Conservation (phyloP, 495 filamentous ascomycete species). For the Geopyxis carbonaria region DNA sequence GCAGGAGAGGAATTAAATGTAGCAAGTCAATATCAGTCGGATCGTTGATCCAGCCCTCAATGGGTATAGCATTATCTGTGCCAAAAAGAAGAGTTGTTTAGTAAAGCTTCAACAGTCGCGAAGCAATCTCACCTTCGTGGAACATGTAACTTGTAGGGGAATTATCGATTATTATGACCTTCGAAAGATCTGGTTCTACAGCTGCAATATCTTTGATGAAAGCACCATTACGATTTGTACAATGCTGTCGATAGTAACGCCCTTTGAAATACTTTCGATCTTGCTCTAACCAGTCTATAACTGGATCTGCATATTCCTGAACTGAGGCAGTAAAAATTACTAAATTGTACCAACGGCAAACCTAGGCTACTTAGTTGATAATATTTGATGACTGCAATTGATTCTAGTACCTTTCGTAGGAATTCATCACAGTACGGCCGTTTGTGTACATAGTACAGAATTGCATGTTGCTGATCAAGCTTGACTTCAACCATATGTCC, state of each 20-base stretch:
- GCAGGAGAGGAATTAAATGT: constrained; percentile 81
- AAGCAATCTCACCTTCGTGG: constrained; percentile 61
- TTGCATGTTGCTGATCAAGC: constrained; percentile 82
- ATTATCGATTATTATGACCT: constrained; percentile 97
- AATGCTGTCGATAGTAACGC: constrained; percentile 89
- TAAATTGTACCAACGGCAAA: constrained; percentile 69
- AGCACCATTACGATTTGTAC: constrained; percentile 81
- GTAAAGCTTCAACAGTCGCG: not conserved
- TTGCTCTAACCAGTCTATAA: constrained; percentile 96
- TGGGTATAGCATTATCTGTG: constrained; percentile 81
- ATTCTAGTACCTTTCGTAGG: constrained; percentile 59
- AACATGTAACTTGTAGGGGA: constrained; percentile 97
- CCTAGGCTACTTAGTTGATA: constrained; percentile 1
- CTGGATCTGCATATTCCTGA: constrained; percentile 95
- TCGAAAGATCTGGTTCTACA: constrained; percentile 88
- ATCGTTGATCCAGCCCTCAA: constrained; percentile 85
- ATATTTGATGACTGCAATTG: not conserved
- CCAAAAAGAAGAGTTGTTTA: not conserved
- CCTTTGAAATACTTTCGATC: constrained; percentile 89
- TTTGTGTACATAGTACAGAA: constrained; percentile 97
- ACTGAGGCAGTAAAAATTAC: constrained; percentile 93
- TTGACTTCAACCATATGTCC: constrained; percentile 99
- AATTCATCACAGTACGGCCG: constrained; percentile 95
- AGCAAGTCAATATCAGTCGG: constrained; percentile 80
- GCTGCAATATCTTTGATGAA: constrained; percentile 96